Evolutionary conservation across 1,139 yeast genomes (phyloP), one percentile per base, ranked within the genome.

Genomic region (Candida neerlandica): DNA sequence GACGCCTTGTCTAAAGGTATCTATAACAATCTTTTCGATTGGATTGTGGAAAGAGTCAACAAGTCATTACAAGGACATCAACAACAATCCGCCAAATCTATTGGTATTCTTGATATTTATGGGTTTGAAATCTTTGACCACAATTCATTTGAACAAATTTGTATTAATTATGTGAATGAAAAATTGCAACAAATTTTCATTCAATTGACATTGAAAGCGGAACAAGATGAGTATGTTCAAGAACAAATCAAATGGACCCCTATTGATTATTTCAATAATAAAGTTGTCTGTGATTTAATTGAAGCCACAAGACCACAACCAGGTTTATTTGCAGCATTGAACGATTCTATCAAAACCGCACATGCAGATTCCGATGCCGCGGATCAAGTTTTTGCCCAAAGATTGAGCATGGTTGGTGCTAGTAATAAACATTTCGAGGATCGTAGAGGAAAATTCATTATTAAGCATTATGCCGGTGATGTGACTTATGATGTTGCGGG

Each of bases 241-340:
- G 99, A 94, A 69, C 89, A 90, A 67, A 95, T 95, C 63, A 81
- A 90, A 65, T 95, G 99, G 99, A 89, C 96, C 7, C 99, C 99
- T 16, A 95, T 95, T 64, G 89, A 94, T 56, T 95, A 91, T 70
- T 95, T 95, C 73, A 94, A 95, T 71, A 95, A 95, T 70, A 87
- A 94, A 69, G 87, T 95, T 58, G 99, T 95, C 39, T 95, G 99
- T 75, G 99, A 95, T 62, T 79, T 95, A 65, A 95, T 95, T 64
- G 99, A 95, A 70, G 89, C 91, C 33, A 83, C 84, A 51, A 82
- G 97, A 63, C 99, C 99, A 1, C 77, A 71, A 52, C 98, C 98
- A 0, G 99, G 99, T 53, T 80, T 95, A 46, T 92, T 95, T 72
- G 96, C 99, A 2, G 97, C 97, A 1, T 79, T 95, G 69, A 94